These are phyloP conservation scores for Xylariales sp. DNA, from an alignment of 2,329 filamentous ascomycete genomes.

Conservation along the genomic window DNA sequence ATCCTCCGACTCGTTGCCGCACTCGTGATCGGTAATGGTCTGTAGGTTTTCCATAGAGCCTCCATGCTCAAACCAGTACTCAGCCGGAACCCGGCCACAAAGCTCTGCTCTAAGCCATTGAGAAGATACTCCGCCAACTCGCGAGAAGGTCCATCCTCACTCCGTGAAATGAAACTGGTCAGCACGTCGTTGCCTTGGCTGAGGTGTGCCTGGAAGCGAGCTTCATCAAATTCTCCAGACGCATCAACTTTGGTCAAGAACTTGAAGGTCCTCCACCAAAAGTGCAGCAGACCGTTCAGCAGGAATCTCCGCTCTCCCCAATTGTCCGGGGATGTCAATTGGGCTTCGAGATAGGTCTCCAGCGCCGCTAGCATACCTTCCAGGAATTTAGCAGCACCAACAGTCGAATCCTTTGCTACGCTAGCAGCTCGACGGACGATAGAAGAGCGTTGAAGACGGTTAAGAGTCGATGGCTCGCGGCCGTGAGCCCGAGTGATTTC, in stretches of 20 bases:
- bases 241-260: constrained; percentile 32
- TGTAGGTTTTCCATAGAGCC: constrained; percentile 67
- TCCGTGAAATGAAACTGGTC: constrained; percentile 22
- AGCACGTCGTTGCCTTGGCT: constrained; percentile 43
- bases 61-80: constrained; percentile 79
- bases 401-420: constrained; percentile 58
- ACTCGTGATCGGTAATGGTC: constrained; percentile 55
- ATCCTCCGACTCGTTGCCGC: constrained; percentile 40
- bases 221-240: constrained; percentile 49
- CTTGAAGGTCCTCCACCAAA: constrained; percentile 49
- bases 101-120: constrained; percentile 46
- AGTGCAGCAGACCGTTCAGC: constrained; percentile 41
- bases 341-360: constrained; percentile 35
- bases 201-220: constrained; percentile 60
- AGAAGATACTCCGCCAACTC: constrained; percentile 36
- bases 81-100: constrained; percentile 67
- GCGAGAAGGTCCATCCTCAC: constrained; percentile 20
- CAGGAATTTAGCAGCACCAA: constrained; percentile 48
- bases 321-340: constrained; percentile 18
- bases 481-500: constrained; percentile 38
- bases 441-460: constrained; percentile 56
- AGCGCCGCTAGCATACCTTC: constrained; percentile 34
- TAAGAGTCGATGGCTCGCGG: constrained; percentile 49
- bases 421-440: constrained; percentile 49
- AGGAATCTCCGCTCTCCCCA: constrained; percentile 29